Percentiles rank a stretch among this genome's conserved stretches.
These are phyloP conservation scores for Nidularia sp. DNA, from an alignment of 768 basidiomycete species.

Conservation along the genomic window DNA sequence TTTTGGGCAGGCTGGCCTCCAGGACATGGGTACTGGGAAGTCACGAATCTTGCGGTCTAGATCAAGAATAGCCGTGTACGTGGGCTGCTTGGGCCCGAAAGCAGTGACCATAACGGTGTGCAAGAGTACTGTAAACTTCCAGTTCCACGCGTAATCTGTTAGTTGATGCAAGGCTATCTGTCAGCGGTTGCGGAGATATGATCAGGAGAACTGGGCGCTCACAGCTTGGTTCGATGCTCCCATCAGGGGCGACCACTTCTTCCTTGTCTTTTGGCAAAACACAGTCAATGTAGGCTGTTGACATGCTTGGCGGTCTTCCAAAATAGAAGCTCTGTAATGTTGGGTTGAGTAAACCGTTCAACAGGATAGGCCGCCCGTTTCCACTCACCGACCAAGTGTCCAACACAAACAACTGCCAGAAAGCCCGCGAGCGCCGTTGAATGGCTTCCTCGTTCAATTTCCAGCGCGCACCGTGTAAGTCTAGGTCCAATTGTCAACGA, in stretches of 20 bases:
- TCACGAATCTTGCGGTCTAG: slow-evolving; percentile 61
- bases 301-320: slow-evolving; percentile 57
- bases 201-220: slow-evolving; percentile 7
- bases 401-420: slow-evolving; percentile 65
- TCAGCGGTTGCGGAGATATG: not conserved
- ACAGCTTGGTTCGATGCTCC: slow-evolving; percentile 39
- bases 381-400: slow-evolving; percentile 57
- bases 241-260: slow-evolving; percentile 24
- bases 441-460: slow-evolving; percentile 40
- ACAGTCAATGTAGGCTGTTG: slow-evolving; percentile 49
- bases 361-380: not conserved
- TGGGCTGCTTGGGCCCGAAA: slow-evolving; percentile 47
- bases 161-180: not conserved
- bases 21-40: slow-evolving; percentile 43
- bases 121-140: slow-evolving; percentile 49
- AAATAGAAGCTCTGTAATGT: slow-evolving; percentile 50
- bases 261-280: slow-evolving; percentile 45
- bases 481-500: slow-evolving; percentile 24
- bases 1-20: slow-evolving; percentile 32
- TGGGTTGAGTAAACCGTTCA: not conserved
- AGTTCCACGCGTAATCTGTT: slow-evolving; percentile 52
- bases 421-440: slow-evolving; percentile 49
- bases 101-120: slow-evolving; percentile 46
- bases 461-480: slow-evolving; percentile 60
- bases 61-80: slow-evolving; percentile 49